Conservation (phyloP, 306 rosid genomes). For the Pyrus betulifolia region DNA sequence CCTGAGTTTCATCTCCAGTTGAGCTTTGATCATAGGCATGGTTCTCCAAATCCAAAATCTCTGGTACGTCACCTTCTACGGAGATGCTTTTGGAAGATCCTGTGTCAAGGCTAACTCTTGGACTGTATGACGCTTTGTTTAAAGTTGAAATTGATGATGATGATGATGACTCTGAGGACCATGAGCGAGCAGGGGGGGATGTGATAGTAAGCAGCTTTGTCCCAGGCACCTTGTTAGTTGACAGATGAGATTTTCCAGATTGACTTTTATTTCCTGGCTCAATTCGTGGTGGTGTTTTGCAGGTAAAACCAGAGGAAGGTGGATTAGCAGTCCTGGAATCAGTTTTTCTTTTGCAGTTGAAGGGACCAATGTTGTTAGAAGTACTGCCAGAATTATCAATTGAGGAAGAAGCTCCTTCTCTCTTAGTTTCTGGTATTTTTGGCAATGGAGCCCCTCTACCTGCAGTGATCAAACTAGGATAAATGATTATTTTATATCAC, state of each 20-base stretch:
- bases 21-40: conserved; percentile 17
- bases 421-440: conserved; percentile 40
- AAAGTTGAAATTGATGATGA: conserved; percentile 46
- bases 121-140: conserved; percentile 36
- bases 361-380: conserved; percentile 35
- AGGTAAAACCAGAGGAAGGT: conserved; percentile 36
- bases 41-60: conserved; percentile 27
- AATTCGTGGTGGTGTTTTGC: conserved; percentile 45
- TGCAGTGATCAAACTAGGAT: conserved; percentile 28
- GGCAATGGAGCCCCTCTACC: conserved; percentile 44
- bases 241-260: conserved; percentile 36
- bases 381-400: conserved; percentile 25
- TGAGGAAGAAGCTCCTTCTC: conserved; percentile 35
- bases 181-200: conserved; percentile 89
- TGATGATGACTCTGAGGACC: conserved; percentile 79
- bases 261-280: conserved; percentile 31
- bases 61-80: conserved; percentile 32
- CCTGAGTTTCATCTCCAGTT: conserved; percentile 35
- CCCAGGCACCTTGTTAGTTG: conserved; percentile 35
- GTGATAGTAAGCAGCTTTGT: conserved; percentile 47
- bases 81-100: conserved; percentile 39
- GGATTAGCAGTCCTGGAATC: conserved; percentile 16
- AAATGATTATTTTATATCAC: conserved; percentile 5
- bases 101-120: conserved; percentile 61
- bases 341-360: conserved; percentile 34